Conservation (phyloP, 179 eudicot species). For the Spergularia azorica region DNA sequence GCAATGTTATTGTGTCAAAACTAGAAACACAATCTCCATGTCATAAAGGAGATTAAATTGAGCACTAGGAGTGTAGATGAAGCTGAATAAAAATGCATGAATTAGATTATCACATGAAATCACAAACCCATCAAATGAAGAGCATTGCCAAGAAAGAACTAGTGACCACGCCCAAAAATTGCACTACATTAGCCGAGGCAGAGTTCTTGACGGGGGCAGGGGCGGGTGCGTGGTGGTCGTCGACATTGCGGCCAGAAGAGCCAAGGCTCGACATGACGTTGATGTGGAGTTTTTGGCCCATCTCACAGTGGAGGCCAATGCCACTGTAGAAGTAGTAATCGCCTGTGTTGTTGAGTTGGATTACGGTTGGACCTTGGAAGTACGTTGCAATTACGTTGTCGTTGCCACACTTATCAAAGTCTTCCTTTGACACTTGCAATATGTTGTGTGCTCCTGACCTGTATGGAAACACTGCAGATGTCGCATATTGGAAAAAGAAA, state of each 20-base stretch:
- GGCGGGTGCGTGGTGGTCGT: background rate
- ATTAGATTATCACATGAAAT: background rate
- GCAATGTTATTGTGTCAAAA: background rate
- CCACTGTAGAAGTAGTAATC: conserved; percentile 50
- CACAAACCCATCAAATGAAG: conserved; percentile 11
- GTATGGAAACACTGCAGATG: conserved; percentile 45
- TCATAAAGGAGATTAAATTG: background rate
- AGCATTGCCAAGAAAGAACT: conserved; percentile 15
- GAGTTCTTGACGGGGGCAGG: background rate
- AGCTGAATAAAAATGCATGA: background rate
- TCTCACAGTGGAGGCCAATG: conserved; percentile 48
- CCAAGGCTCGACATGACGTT: conserved; percentile 31
- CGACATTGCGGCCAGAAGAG: conserved; percentile 20
- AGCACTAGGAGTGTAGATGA: background rate
- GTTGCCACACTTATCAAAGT: conserved; percentile 34
- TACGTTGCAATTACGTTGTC: conserved; percentile 22
- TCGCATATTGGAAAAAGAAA: background rate
- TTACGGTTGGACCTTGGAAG: conserved; percentile 35
- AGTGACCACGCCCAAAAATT: conserved; percentile 7
- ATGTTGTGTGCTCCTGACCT: conserved; percentile 47
- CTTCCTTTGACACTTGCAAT: conserved; percentile 37
- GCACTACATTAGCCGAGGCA: conserved; percentile 5
- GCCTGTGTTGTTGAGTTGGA: conserved; percentile 32
- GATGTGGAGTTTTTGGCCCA: conserved; percentile 52
- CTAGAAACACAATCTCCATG: background rate